Evolutionary conservation across 75 land plant genomes (phyloP), one percentile per base, ranked within the genome.

Genomic region (Sequoiadendron giganteum): DNA sequence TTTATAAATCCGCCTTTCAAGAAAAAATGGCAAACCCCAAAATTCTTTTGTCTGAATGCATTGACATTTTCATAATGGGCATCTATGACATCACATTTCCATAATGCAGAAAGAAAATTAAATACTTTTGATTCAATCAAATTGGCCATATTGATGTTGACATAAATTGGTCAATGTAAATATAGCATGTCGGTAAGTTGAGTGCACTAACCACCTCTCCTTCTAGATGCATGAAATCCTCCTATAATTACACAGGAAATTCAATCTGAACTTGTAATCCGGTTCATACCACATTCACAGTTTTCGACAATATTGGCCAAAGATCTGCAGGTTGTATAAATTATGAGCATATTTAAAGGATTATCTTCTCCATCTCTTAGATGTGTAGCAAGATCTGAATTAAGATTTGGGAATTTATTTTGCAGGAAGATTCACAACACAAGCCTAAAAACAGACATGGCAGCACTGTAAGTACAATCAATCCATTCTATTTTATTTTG

Each of bases 381-480:
- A 65, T 25, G 10, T 65, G 70, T 65, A 25, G 70, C 9, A 28
- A 7, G 70, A 65, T 65, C 70, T 65, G 70, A 65, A 79, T 19
- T 79, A 77, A 79, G 45, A 39, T 79, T 79, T 79, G 19, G 82
- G 43, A 39, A 40, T 79, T 79, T 79, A 39, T 79, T 79, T 39
- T 40, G 45, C 82, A 40, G 82, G 25, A 39, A 79, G 40, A 40
- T 79, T 79, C 1, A 39, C 10, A 79, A 18, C 15, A 36, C 38
- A 79, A 42, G 19, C 9, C 19, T 79, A 39, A 43, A 43, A 45
- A 45, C n/a, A 43, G 2, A 10, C 49, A 82, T 82, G 84, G 84
- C 49, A 45, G 84, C 84, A 82, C 30, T 40, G 84, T 82, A 82
- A 82, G 52, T 45, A 45, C 10, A 79, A 18, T 25, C 2, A 52